Conservation (phyloP, 1,139 yeast genomes). For the Geotrichum australiense region DNA sequence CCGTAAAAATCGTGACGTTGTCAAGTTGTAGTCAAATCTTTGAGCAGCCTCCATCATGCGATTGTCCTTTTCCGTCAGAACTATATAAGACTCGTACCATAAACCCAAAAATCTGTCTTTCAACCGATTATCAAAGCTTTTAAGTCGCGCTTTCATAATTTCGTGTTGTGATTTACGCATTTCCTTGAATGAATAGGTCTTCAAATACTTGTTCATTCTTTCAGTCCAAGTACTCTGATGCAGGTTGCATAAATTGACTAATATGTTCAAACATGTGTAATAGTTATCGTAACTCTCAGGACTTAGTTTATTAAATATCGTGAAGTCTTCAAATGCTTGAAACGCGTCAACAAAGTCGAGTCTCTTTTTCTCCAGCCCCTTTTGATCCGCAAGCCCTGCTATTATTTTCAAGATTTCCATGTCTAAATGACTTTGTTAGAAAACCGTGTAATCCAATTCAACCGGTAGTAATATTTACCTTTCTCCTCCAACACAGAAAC, state of each 20-base stretch:
- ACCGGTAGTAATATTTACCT: neutral
- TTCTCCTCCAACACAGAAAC: slow-evolving; percentile 5
- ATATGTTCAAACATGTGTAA: slow-evolving; percentile 11
- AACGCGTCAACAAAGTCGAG: slow-evolving; percentile 24
- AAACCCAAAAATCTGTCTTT: slow-evolving; percentile 16
- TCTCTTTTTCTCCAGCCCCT: slow-evolving; percentile 2
- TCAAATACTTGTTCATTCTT: slow-evolving; percentile 8
- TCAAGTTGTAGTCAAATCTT: neutral
- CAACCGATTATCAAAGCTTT: slow-evolving; percentile 13
- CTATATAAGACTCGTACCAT: slow-evolving; percentile 16
- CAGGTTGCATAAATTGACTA: slow-evolving; percentile 12
- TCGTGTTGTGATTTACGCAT: slow-evolving; percentile 8
- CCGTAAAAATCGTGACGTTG: neutral
- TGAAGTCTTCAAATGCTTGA: slow-evolving; percentile 24
- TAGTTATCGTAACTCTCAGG: slow-evolving; percentile 12
- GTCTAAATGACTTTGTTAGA: slow-evolving; percentile 8
- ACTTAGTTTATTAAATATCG: slow-evolving; percentile 20
- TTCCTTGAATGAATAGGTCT: slow-evolving; percentile 10
- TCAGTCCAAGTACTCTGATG: slow-evolving; percentile 10
- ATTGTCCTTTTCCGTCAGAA: slow-evolving; percentile 4
- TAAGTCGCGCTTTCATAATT: slow-evolving; percentile 11
- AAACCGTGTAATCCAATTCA: slow-evolving; percentile 2
- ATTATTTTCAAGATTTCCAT: slow-evolving; percentile 11
- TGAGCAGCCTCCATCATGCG: slow-evolving; percentile 9
- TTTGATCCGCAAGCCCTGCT: slow-evolving; percentile 13